Evolutionary conservation across 306 rosid genomes (phyloP).

Genomic region (Glycyrrhiza uralensis): DNA sequence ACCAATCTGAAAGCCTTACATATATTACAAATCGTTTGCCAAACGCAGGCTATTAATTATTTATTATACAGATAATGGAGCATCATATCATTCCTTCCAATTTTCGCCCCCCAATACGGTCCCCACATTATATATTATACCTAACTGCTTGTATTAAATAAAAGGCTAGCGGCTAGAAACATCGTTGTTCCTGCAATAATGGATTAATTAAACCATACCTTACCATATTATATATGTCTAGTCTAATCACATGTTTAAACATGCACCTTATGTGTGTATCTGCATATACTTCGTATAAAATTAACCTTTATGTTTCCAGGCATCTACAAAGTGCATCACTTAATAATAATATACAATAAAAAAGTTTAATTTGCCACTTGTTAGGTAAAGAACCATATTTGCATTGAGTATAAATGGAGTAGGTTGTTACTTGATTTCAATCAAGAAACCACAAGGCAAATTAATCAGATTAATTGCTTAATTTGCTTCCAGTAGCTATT

Average conservation of each 20-base stretch:
- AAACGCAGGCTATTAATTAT: neutral
- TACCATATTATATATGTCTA: too few species aligned
- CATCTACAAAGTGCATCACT: neutral
- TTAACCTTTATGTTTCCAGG: neutral
- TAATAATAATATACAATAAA: neutral
- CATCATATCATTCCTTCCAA: neutral
- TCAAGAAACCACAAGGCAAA: slow-evolving; percentile 9
- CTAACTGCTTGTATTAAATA: neutral
- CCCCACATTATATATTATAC: neutral
- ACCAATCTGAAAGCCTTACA: neutral
- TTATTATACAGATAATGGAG: neutral
- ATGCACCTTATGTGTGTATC: neutral
- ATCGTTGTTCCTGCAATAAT: neutral
- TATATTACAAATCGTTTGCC: neutral
- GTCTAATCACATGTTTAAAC: neutral
- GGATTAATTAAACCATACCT: neutral
- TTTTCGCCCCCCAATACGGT: neutral
- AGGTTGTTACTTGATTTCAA: neutral
- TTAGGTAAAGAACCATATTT: slow-evolving; percentile 24
- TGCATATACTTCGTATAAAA: neutral
- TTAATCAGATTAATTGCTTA: neutral
- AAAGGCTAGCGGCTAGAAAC: neutral
- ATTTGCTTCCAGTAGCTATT: neutral
- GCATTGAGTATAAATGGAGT: slow-evolving; percentile 9
- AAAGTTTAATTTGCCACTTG: neutral